Conservation (phyloP, 1,284 basidiomycete species). For the Marasmius oreades region DNA sequence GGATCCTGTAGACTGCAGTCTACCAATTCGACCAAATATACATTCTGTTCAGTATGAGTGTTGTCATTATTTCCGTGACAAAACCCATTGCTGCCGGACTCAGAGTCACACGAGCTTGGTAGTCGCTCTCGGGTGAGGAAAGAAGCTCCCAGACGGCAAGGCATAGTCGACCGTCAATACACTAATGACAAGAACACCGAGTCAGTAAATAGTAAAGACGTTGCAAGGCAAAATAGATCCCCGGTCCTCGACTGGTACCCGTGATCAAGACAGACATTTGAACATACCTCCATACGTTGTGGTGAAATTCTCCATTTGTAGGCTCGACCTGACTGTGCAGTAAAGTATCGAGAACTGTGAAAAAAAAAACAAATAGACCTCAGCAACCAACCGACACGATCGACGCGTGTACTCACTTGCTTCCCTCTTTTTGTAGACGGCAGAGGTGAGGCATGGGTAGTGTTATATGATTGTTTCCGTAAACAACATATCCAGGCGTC, state of each 20-base stretch:
- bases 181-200: conserved; percentile 35
- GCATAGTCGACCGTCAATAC: conserved; percentile 51
- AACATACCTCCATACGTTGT: conserved; percentile 61
- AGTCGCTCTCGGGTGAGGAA: conserved; percentile 46
- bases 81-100: conserved; percentile 50
- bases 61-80: conserved; percentile 71
- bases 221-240: not conserved
- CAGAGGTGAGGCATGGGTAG: conserved; percentile 54
- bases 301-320: conserved; percentile 67
- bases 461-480: conserved; percentile 57
- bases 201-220: not conserved
- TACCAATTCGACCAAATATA: conserved; percentile 53
- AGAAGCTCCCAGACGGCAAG: conserved; percentile 63
- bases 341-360: conserved; percentile 66
- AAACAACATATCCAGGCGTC: conserved; percentile 58
- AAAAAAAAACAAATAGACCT: conserved; percentile 11
- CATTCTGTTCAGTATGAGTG: conserved; percentile 66
- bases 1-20: not conserved
- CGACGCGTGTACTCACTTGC: conserved; percentile 46
- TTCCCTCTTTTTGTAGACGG: conserved; percentile 52
- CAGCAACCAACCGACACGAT: not conserved
- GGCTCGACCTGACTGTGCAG: conserved; percentile 58
- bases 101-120: conserved; percentile 56
- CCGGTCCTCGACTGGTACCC: not conserved
- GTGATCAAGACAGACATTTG: conserved; percentile 2